phyloP scores from a whole-genome alignment of 148 eudicot genomes.

The Silene conica region DNA sequence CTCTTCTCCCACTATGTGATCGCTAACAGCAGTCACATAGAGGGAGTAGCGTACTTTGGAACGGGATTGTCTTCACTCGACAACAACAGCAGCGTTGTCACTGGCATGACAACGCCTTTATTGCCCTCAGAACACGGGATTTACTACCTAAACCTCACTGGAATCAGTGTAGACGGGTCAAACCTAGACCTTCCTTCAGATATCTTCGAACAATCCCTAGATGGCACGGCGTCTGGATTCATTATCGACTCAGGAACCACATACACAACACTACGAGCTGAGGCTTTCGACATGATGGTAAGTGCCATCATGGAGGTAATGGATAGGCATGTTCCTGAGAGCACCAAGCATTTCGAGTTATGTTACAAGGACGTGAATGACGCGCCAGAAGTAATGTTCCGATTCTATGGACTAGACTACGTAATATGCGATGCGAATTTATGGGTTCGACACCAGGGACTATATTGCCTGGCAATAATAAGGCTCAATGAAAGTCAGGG shows the following conservation, averaged over 20 bases:
- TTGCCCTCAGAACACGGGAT: constrained; percentile 7
- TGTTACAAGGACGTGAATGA: constrained; percentile 25
- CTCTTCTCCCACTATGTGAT: constrained; percentile 29
- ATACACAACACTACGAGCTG: constrained; percentile 21
- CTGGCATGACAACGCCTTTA: constrained; percentile 29
- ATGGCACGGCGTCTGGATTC: constrained; percentile 5
- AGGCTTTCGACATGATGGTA: constrained; percentile 26
- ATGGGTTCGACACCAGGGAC: constrained; percentile 22
- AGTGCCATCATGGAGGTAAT: constrained; percentile 20
- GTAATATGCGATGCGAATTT: constrained; percentile 29
- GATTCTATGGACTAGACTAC: constrained; percentile 26
- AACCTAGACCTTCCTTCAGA: constrained; percentile 21
- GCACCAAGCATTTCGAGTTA: constrained; percentile 18
- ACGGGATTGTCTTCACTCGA: constrained; percentile 13
- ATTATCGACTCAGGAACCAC: constrained; percentile 28
- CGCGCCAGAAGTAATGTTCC: constrained; percentile 33
- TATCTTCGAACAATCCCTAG: constrained; percentile 17
- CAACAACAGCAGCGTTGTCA: neutral
- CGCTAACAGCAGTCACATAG: constrained; percentile 22
- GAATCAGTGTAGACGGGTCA: constrained; percentile 27
- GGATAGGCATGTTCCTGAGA: constrained; percentile 22
- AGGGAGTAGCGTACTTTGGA: constrained; percentile 25
- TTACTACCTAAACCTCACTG: constrained; percentile 26
- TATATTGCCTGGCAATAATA: constrained; percentile 28
- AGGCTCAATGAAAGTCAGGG: constrained; percentile 20